Conservation (phyloP, 2,329 filamentous ascomycete genomes). For the Colletotrichum sp. region DNA sequence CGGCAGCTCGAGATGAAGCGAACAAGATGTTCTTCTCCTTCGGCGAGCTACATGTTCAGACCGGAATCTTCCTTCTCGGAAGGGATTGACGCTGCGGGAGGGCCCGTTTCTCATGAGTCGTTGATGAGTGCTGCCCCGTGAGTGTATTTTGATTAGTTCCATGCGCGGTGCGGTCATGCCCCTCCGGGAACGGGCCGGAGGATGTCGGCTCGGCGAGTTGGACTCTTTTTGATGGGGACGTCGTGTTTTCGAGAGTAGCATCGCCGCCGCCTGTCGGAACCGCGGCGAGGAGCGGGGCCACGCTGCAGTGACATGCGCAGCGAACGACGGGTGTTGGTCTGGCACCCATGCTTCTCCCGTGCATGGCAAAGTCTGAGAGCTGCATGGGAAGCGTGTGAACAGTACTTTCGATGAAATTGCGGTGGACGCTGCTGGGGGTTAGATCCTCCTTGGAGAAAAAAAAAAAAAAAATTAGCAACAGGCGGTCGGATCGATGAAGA, state of each 20-base stretch:
- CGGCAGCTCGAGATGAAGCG: neutral
- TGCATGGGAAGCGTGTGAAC: neutral
- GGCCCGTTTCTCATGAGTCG: slow-evolving; percentile 4
- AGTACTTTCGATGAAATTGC: neutral
- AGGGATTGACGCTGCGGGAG: slow-evolving; percentile 11
- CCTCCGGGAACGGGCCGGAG: slow-evolving; percentile 11
- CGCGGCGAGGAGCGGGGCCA: neutral
- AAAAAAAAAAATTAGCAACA: neutral
- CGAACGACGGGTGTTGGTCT: neutral
- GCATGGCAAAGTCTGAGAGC: neutral
- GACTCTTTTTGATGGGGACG: neutral
- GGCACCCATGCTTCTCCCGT: neutral
- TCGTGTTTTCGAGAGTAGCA: neutral
- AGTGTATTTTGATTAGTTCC: neutral
- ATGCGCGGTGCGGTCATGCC: slow-evolving; percentile 15
- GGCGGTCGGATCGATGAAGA: neutral
- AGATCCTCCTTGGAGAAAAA: neutral
- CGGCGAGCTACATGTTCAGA: neutral
- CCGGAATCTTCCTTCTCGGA: neutral
- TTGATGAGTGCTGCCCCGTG: neutral
- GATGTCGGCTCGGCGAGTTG: neutral
- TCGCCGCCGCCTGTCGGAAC: slow-evolving; percentile 7
- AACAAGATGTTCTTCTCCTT: neutral
- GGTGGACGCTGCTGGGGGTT: neutral
- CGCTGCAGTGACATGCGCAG: neutral